phyloP scores from a whole-genome alignment of 257 asterid species.

The Paulownia fortunei region DNA sequence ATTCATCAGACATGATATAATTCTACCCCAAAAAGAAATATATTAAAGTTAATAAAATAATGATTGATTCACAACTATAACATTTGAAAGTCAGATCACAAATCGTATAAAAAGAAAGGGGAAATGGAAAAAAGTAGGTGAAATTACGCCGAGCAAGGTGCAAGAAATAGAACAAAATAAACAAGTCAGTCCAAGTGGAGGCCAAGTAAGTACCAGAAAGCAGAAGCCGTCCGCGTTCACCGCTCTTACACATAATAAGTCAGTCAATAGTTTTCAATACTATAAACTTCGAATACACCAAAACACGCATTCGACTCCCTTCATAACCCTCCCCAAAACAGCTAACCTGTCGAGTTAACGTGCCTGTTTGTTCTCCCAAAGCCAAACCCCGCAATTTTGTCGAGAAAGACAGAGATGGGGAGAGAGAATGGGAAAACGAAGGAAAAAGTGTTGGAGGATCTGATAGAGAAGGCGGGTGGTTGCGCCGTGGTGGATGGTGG shows the following conservation, averaged over 20 bases:
- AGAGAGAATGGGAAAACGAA: background rate
- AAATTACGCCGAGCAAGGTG: no score
- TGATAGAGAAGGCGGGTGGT: conserved; percentile 62
- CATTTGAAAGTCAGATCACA: no score
- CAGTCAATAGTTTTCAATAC: no score
- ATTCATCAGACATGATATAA: no score
- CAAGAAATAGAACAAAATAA: no score
- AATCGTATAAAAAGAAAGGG: no score
- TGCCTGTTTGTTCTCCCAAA: background rate
- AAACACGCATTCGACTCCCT: background rate
- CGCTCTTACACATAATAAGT: background rate
- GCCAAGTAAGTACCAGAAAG: background rate
- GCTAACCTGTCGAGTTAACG: background rate
- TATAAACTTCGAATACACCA: background rate
- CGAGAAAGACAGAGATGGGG: background rate
- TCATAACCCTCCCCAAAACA: background rate
- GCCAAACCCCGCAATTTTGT: no score
- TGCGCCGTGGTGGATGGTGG: conserved; percentile 78
- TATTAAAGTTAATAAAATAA: no score
- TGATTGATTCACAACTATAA: no score
- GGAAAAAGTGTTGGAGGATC: conserved; percentile 40
- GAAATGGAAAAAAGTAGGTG: no score
- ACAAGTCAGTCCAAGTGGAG: background rate
- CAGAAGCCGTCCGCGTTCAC: background rate
- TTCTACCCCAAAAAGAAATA: no score